These are phyloP conservation scores for Acacia melanoxylon DNA, from an alignment of 306 rosid genomes.

Conservation along the genomic window DNA sequence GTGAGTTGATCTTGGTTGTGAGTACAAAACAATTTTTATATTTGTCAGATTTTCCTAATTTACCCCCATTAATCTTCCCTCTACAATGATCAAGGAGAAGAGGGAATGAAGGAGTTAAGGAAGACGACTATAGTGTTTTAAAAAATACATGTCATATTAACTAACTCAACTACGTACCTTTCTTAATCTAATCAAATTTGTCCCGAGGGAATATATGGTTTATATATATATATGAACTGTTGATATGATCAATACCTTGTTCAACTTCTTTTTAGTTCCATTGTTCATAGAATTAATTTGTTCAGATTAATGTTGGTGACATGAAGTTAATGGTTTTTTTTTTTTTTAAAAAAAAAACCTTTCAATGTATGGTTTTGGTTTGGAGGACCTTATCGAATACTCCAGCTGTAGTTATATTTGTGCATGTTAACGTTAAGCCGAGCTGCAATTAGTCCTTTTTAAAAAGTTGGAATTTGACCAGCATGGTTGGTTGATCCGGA, in stretches of 20 bases:
- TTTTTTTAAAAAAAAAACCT: background rate
- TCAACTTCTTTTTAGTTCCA: background rate
- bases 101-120: too few species aligned
- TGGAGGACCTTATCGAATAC: conserved; percentile 18
- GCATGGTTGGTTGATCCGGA: too few species aligned
- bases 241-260: background rate
- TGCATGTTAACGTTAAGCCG: conserved; percentile 21
- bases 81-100: too few species aligned
- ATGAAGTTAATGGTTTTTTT: background rate
- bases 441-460: conserved; percentile 1
- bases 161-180: too few species aligned
- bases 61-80: too few species aligned
- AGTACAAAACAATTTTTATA: too few species aligned
- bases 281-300: background rate
- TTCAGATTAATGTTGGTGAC: conserved; percentile 13
- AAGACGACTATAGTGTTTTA: too few species aligned
- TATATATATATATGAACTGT: too few species aligned
- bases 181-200: too few species aligned
- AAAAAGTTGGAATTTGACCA: conserved; percentile 13
- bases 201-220: background rate
- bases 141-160: too few species aligned
- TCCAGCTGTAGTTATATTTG: background rate
- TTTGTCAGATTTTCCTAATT: too few species aligned
- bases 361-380: background rate
- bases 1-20: too few species aligned